Base-by-base conservation (phyloP, 2,329 filamentous ascomycete species). In the Amylocarpus encephaloides region DNA sequence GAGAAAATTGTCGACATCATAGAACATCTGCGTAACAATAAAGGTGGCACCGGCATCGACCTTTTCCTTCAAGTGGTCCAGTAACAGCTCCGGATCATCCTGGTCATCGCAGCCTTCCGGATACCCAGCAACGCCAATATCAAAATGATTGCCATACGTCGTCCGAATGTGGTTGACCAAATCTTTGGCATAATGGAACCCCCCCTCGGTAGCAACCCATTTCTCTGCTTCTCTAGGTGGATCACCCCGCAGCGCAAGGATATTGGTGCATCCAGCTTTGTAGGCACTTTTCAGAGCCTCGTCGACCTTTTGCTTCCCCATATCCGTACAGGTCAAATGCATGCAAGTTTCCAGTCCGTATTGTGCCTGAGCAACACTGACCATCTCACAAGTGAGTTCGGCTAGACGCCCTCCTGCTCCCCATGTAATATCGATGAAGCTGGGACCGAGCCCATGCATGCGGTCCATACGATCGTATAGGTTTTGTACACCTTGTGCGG, bases 381-480 rank as follows among this genome's bases (percentile, higher is more conserved):
- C 92, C 91, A 98, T 98, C 68, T 98, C 93, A 70, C 87, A 91
- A 38, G 93, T 98, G 63, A 98, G 73, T 66, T 95, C 86, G 49
- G 92, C 93, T 61, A 93, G 82, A 59, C 87, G 84, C 43, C 93
- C 93, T 60, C 93, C 93, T 46, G 93, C 93, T 57, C 94, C 94
- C 93, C 93, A 98, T 56, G 93, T 98, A 65, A 98, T 86, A 70
- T 98, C 93, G 68, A 98, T 90, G 74, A 98, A 98, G 65, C 91
- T 86, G 57, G 92, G 93, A 1, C 90, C 93, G 57, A 94, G 81
- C 64, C 85, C 82, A 71, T 95, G 90, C 93, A 98, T 98, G 71
- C 91, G 90, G 72, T 98, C 93, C 88, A 98, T 97, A 62, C 93
- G 88, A 63, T 98, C 93, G 77, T 98, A 98, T 51, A 98, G 83